A percentile compares a stretch with the other conserved stretches of the same genome.
phyloP scores from a whole-genome alignment of 1,284 basidiomycete species.

The Taiwanofungus camphoratus region DNA sequence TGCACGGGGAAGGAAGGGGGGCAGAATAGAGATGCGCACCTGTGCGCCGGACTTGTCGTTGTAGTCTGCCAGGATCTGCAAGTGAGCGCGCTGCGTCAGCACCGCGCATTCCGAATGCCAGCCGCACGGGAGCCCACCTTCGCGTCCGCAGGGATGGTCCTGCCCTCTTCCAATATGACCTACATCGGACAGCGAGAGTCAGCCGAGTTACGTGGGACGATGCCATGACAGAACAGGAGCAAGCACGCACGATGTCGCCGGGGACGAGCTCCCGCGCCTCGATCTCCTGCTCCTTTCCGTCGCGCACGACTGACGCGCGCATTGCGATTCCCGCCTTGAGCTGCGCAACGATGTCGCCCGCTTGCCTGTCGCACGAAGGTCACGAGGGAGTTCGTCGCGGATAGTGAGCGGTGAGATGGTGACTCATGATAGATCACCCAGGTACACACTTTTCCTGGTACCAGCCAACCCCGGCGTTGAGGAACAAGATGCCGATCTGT shows the following conservation, averaged over 20 bases:
- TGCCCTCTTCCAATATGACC: constrained; percentile 10
- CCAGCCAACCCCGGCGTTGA: constrained; percentile 10
- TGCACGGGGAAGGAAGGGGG: too few species aligned
- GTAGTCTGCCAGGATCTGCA: constrained; percentile 9
- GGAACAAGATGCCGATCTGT: constrained; percentile 9
- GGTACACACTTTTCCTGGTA: constrained; percentile 11
- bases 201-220: too few species aligned
- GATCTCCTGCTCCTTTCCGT: constrained; percentile 9
- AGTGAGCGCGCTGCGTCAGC: too few species aligned
- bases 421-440: not conserved
- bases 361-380: too few species aligned
- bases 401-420: too few species aligned
- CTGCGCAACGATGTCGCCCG: constrained; percentile 10
- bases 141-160: constrained; percentile 10
- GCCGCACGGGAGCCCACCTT: too few species aligned
- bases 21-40: too few species aligned
- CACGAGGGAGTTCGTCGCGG: too few species aligned
- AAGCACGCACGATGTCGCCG: constrained; percentile 7
- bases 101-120: too few species aligned
- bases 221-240: too few species aligned
- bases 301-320: constrained; percentile 7
- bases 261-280: constrained; percentile 8
- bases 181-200: too few species aligned
- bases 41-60: constrained; percentile 7
- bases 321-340: constrained; percentile 10